phyloP scores from a whole-genome alignment of 2,329 filamentous ascomycete genomes.

The Diaporthe ampelina region DNA sequence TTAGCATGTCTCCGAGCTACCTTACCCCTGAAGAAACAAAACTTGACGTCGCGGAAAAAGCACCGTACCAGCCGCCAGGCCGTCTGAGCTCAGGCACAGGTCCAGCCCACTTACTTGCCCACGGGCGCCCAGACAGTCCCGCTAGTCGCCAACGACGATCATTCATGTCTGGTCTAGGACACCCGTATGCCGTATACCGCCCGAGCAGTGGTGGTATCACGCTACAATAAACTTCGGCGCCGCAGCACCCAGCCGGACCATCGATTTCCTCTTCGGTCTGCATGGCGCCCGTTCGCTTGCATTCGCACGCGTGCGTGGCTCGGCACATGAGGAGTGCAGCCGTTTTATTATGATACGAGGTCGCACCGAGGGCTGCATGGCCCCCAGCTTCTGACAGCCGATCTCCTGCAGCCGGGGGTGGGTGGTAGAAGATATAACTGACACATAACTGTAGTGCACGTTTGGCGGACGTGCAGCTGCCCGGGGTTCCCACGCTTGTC shows the following conservation, averaged over 20 bases:
- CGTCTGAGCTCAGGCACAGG: neutral
- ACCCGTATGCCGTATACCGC: neutral
- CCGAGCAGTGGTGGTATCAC: neutral
- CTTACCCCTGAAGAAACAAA: neutral
- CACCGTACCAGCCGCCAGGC: neutral
- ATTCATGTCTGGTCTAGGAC: neutral
- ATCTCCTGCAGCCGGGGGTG: neutral
- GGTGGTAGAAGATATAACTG: neutral
- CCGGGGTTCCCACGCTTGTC: constrained; percentile 9
- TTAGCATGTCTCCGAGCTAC: constrained; percentile 11
- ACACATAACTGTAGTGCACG: neutral
- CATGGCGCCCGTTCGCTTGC: neutral
- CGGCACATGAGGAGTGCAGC: neutral
- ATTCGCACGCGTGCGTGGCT: neutral
- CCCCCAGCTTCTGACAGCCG: constrained; percentile 13
- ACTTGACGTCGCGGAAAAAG: neutral
- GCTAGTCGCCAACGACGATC: neutral
- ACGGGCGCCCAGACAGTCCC: neutral
- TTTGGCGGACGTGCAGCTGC: neutral
- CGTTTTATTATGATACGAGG: constrained; percentile 1
- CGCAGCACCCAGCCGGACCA: neutral
- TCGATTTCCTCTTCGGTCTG: neutral
- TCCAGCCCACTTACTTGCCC: neutral
- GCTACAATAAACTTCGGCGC: neutral
- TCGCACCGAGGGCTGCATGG: neutral